These are phyloP conservation scores for Mycena indigotica DNA, from an alignment of 768 basidiomycete genomes.

Conservation along the genomic window DNA sequence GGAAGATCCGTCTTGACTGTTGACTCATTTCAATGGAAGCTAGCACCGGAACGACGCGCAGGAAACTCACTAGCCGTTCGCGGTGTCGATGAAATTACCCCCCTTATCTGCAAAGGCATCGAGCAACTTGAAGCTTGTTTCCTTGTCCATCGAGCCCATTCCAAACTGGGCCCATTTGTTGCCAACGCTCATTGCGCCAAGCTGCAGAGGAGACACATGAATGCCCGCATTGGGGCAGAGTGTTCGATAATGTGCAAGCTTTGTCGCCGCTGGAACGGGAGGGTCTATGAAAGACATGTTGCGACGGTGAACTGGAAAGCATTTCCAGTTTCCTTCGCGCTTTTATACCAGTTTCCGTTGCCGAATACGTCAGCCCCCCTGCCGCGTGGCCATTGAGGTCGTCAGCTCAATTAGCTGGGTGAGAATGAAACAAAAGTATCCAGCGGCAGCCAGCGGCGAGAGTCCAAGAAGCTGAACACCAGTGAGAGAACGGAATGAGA, in stretches of 20 bases:
- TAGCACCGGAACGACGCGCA: neutral
- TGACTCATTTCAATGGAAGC: too few species aligned
- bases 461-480: too few species aligned
- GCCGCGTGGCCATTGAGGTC: too few species aligned
- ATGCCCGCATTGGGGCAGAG: slow-evolving; percentile 34
- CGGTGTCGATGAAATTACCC: slow-evolving; percentile 48
- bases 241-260: neutral
- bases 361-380: too few species aligned
- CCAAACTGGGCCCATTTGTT: slow-evolving; percentile 30
- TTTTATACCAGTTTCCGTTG: too few species aligned
- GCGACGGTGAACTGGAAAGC: neutral
- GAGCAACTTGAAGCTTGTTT: slow-evolving; percentile 40
- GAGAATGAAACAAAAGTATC: too few species aligned
- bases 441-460: too few species aligned
- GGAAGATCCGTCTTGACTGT: slow-evolving; percentile 57
- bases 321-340: neutral
- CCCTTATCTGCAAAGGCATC: slow-evolving; percentile 41
- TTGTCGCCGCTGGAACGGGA: slow-evolving; percentile 9
- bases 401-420: too few species aligned
- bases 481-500: too few species aligned
- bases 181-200: slow-evolving; percentile 41
- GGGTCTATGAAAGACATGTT: slow-evolving; percentile 2
- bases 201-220: slow-evolving; percentile 39
- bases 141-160: slow-evolving; percentile 39
- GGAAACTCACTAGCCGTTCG: slow-evolving; percentile 38